Percentiles rank a stretch among this genome's conserved stretches.
phyloP scores from a whole-genome alignment of 371 early-diverging fungal species.

The Capillidium rhysosporum region DNA sequence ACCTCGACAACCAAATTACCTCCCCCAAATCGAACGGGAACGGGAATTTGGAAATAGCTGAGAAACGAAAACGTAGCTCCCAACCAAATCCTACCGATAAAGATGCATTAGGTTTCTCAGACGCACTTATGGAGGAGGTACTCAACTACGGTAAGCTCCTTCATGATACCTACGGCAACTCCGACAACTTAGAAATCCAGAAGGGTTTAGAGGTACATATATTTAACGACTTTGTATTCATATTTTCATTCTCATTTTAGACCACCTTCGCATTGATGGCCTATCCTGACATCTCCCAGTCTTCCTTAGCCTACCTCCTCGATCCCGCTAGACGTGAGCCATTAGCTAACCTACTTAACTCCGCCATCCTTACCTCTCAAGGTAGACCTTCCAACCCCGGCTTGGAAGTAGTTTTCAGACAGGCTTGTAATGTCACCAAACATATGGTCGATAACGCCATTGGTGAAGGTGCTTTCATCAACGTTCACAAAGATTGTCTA shows the following conservation, averaged over 20 bases:
- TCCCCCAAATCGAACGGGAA: background rate
- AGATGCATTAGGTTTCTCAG: background rate
- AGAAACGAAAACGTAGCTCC: background rate
- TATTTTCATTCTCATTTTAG: slow-evolving; percentile 7
- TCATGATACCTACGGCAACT: slow-evolving; percentile 38
- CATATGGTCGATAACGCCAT: slow-evolving; percentile 23
- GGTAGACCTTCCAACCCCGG: slow-evolving; percentile 19
- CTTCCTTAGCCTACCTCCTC: slow-evolving; percentile 27
- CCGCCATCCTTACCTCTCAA: slow-evolving; percentile 37
- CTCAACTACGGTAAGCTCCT: slow-evolving; percentile 52
- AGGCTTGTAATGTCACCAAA: slow-evolving; percentile 17
- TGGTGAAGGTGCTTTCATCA: slow-evolving; percentile 16
- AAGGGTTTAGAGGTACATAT: slow-evolving; percentile 16
- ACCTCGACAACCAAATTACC: too few relatives aligned
- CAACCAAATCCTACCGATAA: too few relatives aligned
- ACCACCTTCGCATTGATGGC: slow-evolving; percentile 62
- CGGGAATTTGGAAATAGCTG: slow-evolving; percentile 8
- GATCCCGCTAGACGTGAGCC: slow-evolving; percentile 25
- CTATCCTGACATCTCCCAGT: slow-evolving; percentile 35
- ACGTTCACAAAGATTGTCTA: too few relatives aligned
- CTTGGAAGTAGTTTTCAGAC: slow-evolving; percentile 21
- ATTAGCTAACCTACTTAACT: slow-evolving; percentile 45
- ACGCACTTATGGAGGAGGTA: slow-evolving; percentile 17
- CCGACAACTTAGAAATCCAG: slow-evolving; percentile 19
- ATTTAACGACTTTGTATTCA: background rate